phyloP scores from a whole-genome alignment of 1,139 yeast species.

The Saccharomyces hybrid region DNA sequence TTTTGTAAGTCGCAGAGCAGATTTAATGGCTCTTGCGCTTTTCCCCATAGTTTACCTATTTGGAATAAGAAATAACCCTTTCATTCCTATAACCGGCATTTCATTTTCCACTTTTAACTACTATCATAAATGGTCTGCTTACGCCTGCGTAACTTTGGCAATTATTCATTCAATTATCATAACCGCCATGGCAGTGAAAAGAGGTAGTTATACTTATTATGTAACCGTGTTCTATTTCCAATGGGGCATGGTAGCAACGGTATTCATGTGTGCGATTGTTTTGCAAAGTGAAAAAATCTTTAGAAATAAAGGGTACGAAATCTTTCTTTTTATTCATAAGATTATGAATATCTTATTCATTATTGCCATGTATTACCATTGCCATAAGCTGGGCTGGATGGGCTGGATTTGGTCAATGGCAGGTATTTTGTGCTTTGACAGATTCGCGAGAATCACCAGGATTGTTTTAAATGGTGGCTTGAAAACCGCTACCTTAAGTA shows the following conservation, averaged over 20 bases:
- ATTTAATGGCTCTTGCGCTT: slow-evolving; percentile 41
- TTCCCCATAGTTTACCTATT: slow-evolving; percentile 49
- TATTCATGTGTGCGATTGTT: slow-evolving; percentile 37
- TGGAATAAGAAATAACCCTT: slow-evolving; percentile 54
- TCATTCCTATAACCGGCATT: slow-evolving; percentile 45
- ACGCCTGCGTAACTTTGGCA: slow-evolving; percentile 33
- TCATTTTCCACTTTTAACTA: slow-evolving; percentile 40
- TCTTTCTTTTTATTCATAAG: slow-evolving; percentile 36
- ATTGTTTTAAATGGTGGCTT: slow-evolving; percentile 35
- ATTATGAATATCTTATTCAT: slow-evolving; percentile 34
- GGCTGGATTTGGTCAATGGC: slow-evolving; percentile 39
- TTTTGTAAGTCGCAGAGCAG: slow-evolving; percentile 51
- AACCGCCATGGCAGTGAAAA: slow-evolving; percentile 33
- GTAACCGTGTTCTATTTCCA: slow-evolving; percentile 30
- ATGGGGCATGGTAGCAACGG: slow-evolving; percentile 45
- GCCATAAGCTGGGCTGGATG: slow-evolving; percentile 37
- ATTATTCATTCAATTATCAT: slow-evolving; percentile 48
- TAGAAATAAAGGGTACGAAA: slow-evolving; percentile 42
- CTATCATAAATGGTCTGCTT: slow-evolving; percentile 41
- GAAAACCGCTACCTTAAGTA: slow-evolving; percentile 30
- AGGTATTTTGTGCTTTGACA: slow-evolving; percentile 36
- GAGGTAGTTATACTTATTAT: slow-evolving; percentile 27
- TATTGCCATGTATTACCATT: slow-evolving; percentile 37
- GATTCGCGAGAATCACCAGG: slow-evolving; percentile 33
- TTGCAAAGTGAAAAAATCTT: slow-evolving; percentile 40